phyloP scores from a whole-genome alignment of 306 rosid species.

The Trifolium dubium region DNA sequence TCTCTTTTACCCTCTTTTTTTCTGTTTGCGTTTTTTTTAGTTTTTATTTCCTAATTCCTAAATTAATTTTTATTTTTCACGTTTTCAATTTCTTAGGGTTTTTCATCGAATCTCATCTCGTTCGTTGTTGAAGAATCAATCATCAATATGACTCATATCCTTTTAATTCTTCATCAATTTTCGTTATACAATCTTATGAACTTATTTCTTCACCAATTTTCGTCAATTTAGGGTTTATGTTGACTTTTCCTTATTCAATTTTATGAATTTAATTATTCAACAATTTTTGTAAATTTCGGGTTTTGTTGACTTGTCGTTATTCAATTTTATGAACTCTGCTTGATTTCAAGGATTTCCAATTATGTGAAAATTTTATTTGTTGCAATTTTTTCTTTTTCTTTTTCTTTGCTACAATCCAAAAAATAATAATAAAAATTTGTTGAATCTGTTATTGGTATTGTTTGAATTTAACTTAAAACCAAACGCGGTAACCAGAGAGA shows the following conservation, averaged over 20 bases:
- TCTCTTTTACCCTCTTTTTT: neutral
- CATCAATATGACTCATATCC: slow-evolving; percentile 77
- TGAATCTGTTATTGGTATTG: slow-evolving; percentile 11
- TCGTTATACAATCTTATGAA: neutral
- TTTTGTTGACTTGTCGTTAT: slow-evolving; percentile 30
- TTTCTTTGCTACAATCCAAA: slow-evolving; percentile 2
- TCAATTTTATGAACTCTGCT: neutral
- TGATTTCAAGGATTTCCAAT: neutral
- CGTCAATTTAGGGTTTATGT: slow-evolving; percentile 32
- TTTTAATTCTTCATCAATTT: slow-evolving; percentile 38
- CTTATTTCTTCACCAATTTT: slow-evolving; percentile 1
- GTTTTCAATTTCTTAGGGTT: slow-evolving; percentile 41
- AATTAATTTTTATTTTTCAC: neutral
- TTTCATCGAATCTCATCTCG: slow-evolving; percentile 44
- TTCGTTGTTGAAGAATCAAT: slow-evolving; percentile 42
- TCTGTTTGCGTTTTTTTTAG: neutral
- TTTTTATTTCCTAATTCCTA: neutral
- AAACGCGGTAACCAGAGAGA: slow-evolving; percentile 84
- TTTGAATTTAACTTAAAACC: slow-evolving; percentile 60
- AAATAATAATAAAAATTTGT: no score
- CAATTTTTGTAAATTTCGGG: slow-evolving; percentile 17
- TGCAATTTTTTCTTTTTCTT: neutral
- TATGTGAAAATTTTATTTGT: no score
- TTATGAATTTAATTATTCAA: neutral
- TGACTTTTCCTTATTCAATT: slow-evolving; percentile 16